Conservation (phyloP, 352 stramenopile genomes). For the Globisporangium spiculum region DNA sequence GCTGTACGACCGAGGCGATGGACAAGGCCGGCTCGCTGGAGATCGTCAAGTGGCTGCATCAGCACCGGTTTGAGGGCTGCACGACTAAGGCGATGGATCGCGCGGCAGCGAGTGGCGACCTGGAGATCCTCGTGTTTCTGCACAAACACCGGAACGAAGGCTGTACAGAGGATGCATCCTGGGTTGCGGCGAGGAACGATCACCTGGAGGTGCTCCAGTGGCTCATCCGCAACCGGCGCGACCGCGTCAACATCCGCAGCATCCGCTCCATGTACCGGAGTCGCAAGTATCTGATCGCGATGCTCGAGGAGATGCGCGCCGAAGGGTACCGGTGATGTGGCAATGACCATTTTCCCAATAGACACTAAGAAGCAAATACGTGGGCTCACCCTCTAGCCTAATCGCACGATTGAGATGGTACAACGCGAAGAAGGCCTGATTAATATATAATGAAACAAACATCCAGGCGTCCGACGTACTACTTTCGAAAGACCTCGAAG, state of each 20-base stretch:
- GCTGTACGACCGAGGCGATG: constrained; percentile 16
- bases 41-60: constrained; percentile 10
- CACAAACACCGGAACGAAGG: constrained; percentile 8
- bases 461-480: not conserved
- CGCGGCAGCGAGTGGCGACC: constrained; percentile 6
- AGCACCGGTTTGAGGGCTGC: constrained; percentile 6
- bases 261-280: constrained; percentile 12
- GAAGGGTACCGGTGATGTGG: constrained; percentile 8
- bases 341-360: not conserved
- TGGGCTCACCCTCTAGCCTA: not conserved
- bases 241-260: constrained; percentile 15
- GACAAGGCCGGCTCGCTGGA: constrained; percentile 13
- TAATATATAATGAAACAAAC: not conserved
- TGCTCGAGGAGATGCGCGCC: constrained; percentile 13
- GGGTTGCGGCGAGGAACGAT: constrained; percentile 11
- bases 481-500: not conserved
- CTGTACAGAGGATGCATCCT: constrained; percentile 13
- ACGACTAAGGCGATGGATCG: constrained; percentile 12
- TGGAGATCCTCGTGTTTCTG: constrained; percentile 11
- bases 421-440: not conserved
- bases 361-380: not conserved
- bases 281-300: constrained; percentile 11
- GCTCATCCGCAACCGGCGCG: constrained; percentile 12
- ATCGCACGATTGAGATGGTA: not conserved
- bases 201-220: constrained; percentile 16